A percentile compares a stretch with the other conserved stretches of the same genome.
Evolutionary conservation across 441 rosid genomes (phyloP).

Genomic region (Biscutella laevigata): DNA sequence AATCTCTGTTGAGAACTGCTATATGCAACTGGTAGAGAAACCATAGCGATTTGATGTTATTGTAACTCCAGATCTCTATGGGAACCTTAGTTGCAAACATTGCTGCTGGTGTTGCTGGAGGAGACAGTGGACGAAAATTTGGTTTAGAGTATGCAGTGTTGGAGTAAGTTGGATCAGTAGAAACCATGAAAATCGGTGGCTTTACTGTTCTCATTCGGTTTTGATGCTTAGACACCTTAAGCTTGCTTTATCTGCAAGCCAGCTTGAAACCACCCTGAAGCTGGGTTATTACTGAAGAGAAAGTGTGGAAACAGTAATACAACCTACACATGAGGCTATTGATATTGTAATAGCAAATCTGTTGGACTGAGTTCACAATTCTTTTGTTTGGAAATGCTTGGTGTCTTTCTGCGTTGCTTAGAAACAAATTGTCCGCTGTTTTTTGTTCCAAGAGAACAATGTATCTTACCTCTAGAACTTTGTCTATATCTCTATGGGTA

Average conservation of each 20-base stretch:
- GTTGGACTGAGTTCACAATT: too few relatives aligned
- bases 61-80: slow-evolving; percentile 77
- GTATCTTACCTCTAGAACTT: too few relatives aligned
- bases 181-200: slow-evolving; percentile 70
- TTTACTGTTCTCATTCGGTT: slow-evolving; percentile 64
- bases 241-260: slow-evolving; percentile 61
- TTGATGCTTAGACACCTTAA: slow-evolving; percentile 81
- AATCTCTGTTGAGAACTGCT: slow-evolving; percentile 65
- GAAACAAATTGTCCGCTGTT: too few relatives aligned
- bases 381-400: too few relatives aligned
- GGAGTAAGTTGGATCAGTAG: slow-evolving; percentile 83
- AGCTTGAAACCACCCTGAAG: slow-evolving; percentile 57
- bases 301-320: slow-evolving; percentile 43
- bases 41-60: slow-evolving; percentile 80
- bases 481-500: background rate
- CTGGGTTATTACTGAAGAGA: slow-evolving; percentile 42
- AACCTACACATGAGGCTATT: slow-evolving; percentile 49
- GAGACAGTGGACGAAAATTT: slow-evolving; percentile 55
- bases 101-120: slow-evolving; percentile 82
- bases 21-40: slow-evolving; percentile 75
- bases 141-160: slow-evolving; percentile 71
- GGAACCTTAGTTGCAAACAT: slow-evolving; percentile 68
- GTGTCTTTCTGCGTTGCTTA: too few relatives aligned
- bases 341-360: slow-evolving; percentile 35
- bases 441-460: too few relatives aligned